These are phyloP conservation scores for Entomortierella beljakovae DNA, from an alignment of 192 early-diverging fungal species.

Conservation along the genomic window DNA sequence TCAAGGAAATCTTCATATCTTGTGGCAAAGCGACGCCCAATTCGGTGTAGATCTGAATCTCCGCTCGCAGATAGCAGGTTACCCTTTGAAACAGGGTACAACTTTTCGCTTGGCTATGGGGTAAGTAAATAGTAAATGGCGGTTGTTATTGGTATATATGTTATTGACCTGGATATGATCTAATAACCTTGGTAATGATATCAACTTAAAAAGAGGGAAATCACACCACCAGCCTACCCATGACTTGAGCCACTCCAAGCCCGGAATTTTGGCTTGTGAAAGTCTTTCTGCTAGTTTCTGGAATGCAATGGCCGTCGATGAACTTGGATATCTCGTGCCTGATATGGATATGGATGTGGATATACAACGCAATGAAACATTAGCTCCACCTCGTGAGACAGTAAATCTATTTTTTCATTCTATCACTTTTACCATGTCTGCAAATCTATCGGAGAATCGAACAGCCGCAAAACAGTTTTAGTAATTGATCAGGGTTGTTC, in stretches of 20 bases:
- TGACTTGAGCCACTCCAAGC: slow-evolving; percentile 18
- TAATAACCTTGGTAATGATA: too few relatives aligned
- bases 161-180: too few relatives aligned
- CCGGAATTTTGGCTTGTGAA: not conserved
- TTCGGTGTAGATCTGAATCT: slow-evolving; percentile 31
- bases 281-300: slow-evolving; percentile 11
- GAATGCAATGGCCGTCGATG: not conserved
- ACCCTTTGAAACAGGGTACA: slow-evolving; percentile 14
- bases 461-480: too few relatives aligned
- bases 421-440: too few relatives aligned
- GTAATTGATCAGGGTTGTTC: too few relatives aligned
- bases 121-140: not conserved
- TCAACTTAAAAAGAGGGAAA: too few relatives aligned
- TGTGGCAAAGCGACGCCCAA: slow-evolving; percentile 14
- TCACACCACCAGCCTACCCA: slow-evolving; percentile 8
- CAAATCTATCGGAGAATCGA: too few relatives aligned
- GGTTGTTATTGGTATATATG: too few relatives aligned
- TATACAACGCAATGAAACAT: not conserved
- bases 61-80: slow-evolving; percentile 10
- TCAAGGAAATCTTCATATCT: slow-evolving; percentile 31
- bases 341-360: not conserved
- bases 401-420: too few relatives aligned
- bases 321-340: slow-evolving; percentile 23
- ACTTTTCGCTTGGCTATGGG: not conserved
- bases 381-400: too few relatives aligned